A percentile compares a stretch with the other conserved stretches of the same genome.
These are phyloP conservation scores for grape (Vitis vinifera) DNA, from an alignment of 164 flowering plant species.

Conservation along the genomic window ASM3070453v1 NC_081821.1:7832501-7833000, in stretches of 20 bases:
- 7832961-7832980: constrained; percentile 6
- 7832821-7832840: constrained; percentile 12
- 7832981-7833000: constrained; percentile 1
- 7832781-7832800: constrained; percentile 1
- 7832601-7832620: neutral
- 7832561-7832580: neutral
- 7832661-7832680: neutral
- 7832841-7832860: constrained; percentile 17
- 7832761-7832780: neutral
- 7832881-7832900: constrained; percentile 33
- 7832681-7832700: neutral
- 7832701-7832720: neutral
- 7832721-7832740: neutral
- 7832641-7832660: neutral
- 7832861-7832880: constrained; percentile 39
- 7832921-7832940: neutral
- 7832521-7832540: neutral
- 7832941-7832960: constrained; percentile 13
- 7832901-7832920: constrained; percentile 5
- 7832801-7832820: constrained; percentile 10
- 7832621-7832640: neutral
- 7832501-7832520: constrained; percentile 4
- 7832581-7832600: neutral
- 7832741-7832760: constrained; percentile 2
- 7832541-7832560: constrained; percentile 5